A percentile compares a stretch with the other conserved stretches of the same genome.
phyloP scores from a whole-genome alignment of 306 rosid genomes.

The Pyrus betulifolia region DNA sequence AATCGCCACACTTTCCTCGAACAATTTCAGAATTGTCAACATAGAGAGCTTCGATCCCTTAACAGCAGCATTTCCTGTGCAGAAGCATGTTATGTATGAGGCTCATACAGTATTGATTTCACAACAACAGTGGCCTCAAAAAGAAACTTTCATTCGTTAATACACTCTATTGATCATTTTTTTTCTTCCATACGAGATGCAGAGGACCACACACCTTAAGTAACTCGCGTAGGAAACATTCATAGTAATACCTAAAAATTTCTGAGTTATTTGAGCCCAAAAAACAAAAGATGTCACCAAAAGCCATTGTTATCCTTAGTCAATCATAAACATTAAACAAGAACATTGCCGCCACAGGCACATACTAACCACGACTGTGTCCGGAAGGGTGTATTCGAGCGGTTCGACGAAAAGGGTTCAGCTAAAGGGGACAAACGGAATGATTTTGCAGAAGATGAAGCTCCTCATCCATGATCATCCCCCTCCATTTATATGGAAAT shows the following conservation, averaged over 20 bases:
- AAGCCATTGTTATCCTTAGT: background rate
- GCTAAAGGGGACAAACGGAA: conserved; percentile 61
- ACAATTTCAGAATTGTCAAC: conserved; percentile 14
- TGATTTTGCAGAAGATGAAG: conserved; percentile 2
- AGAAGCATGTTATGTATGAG: conserved; percentile 19
- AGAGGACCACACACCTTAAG: background rate
- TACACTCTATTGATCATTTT: background rate
- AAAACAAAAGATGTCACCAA: background rate
- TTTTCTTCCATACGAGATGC: background rate
- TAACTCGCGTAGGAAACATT: background rate
- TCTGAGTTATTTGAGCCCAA: background rate
- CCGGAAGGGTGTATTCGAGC: background rate
- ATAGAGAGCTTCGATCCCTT: conserved; percentile 16
- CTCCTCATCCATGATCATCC: conserved; percentile 5
- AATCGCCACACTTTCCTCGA: background rate
- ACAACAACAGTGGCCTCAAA: background rate
- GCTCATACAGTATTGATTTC: background rate
- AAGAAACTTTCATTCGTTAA: background rate
- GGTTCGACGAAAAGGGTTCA: conserved; percentile 46
- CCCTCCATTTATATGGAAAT: conserved; percentile 2
- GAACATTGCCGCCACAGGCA: background rate
- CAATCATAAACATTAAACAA: background rate
- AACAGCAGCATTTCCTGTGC: conserved; percentile 29
- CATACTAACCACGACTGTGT: too few species aligned
- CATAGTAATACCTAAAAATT: background rate